Base-by-base conservation (phyloP, 768 basidiomycete species). In the Termitomyces sp. region DNA sequence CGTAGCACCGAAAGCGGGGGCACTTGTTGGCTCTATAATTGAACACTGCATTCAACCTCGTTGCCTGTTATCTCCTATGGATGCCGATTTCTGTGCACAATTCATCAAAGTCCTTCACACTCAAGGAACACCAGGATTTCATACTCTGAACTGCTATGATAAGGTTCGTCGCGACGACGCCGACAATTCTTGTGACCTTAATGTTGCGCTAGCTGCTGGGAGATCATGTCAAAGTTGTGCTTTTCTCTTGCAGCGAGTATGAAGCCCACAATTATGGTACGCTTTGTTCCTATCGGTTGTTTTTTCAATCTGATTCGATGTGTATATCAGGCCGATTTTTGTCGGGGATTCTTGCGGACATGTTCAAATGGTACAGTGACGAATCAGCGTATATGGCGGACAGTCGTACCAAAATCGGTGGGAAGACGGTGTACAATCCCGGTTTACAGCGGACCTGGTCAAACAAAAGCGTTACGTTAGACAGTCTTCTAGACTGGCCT, bases 31-130 rank as follows among this genome's bases (percentile, higher is more conserved):
- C 26, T 78, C 84, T 4, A 75, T 94, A 56, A 87, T 93, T 60
- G 92, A 97, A 67, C 85, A 96, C 66, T 98, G 97, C 68, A 85
- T 99, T 59, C 88, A 91, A 66, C 96, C 97, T 12, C 85, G 97
- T 29, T 90, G 88, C 62, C 75, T 98, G 41, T 75, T 98, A n/a
- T 96, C 96, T 0, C 94, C 94, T 0, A 92, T 94, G 84, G 97
- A 99, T 70, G 96, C 97, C 26, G 89, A 96, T 56, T 99, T 87
- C 63, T 94, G 93, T 56, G 88, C 92, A 2, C 90, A 92, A 62
- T 88, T 98, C 65, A 89, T 98, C 69, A 89, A 89, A 67, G 79
- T 88, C 14, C 76, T 98, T 59, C 97, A 99, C 63, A 80, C 82
- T 14, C 83, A 88, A 67, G 94, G 92, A n/a, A 95, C 95, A 0